Base-by-base conservation (phyloP, 179 eudicot genomes). In the Sideroxylon spinosum region DNA sequence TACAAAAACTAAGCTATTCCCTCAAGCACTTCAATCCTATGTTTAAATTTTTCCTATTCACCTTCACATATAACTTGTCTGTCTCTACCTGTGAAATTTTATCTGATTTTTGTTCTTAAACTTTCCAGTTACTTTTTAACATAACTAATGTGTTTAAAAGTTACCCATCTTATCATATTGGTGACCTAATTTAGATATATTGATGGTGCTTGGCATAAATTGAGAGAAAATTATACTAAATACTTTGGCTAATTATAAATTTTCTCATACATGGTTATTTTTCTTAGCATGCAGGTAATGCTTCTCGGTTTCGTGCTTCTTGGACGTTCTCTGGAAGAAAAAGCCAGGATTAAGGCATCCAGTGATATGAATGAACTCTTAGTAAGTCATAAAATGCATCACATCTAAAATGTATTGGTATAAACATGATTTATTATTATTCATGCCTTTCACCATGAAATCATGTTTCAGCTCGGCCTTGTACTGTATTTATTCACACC, bases 231-330 rank as follows among this genome's bases (percentile, higher is more conserved):
- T 37, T 37, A 37, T 37, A 37, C 17, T 26, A 28, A 28, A 72
- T 72, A 16, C 52, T 65, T 67, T 16, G 29, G 11, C 23, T 78
- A 4, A 3, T 22, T 13, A 56, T 60, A 57, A 19, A 46, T 50
- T 25, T 77, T 78, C 84, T 86, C 81, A 83, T 81, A 59, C 61
- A 74, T 69, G 71, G 79, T 78, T 81, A 68, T 74, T 81, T 84
- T 84, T 87, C 84, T 82, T 90, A 94, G 97, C 77, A 86, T 88
- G 92, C 98, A 94, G 98, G 97, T 94, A 81, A 94, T 94, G 98
- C 98, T 94, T 89, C 98, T 94, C 82, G 98, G 98, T 71, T 94
- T 94, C 74, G 97, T 94, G 81, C 94, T 94, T 75, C 90, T 92
- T 78, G 98, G 96, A 75, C 95, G 98, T 68, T 88, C 95, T 62